Percentiles rank a stretch among this genome's conserved stretches.
Conservation (phyloP, 1,284 basidiomycete genomes). For the Lentinus polychrous region DNA sequence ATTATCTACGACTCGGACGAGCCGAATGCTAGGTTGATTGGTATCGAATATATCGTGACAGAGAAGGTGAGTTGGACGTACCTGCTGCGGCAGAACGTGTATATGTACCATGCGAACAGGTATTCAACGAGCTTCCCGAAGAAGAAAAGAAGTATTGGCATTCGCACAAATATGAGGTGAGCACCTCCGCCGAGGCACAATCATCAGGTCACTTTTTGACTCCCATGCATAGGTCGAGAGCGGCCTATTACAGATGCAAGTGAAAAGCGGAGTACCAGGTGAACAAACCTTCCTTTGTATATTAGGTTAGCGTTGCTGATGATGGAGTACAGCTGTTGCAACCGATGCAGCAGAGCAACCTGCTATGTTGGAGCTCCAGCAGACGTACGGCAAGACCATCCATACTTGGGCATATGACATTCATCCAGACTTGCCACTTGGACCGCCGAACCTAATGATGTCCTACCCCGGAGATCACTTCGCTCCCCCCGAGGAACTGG, state of each 20-base stretch:
- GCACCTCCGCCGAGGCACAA: not conserved
- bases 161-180: constrained; percentile 29
- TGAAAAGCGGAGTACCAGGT: constrained; percentile 35
- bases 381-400: constrained; percentile 46
- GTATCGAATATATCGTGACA: constrained; percentile 45
- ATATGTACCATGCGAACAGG: constrained; percentile 10
- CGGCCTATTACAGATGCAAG: constrained; percentile 37
- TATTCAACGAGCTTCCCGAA: constrained; percentile 33
- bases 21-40: constrained; percentile 40
- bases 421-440: constrained; percentile 40
- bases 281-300: constrained; percentile 10
- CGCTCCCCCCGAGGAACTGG: constrained; percentile 23
- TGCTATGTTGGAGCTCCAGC: constrained; percentile 41
- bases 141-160: constrained; percentile 49
- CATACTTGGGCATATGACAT: constrained; percentile 41
- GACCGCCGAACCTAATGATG: constrained; percentile 42
- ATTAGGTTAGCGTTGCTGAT: not conserved
- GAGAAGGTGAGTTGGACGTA: constrained; percentile 25
- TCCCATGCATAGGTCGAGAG: constrained; percentile 33
- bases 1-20: constrained; percentile 40
- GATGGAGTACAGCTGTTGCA: constrained; percentile 19
- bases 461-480: constrained; percentile 34
- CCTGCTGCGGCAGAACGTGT: not conserved
- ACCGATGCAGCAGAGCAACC: constrained; percentile 37
- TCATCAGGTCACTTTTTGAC: not conserved